Evolutionary conservation across 495 filamentous ascomycete genomes (phyloP).

Genomic region (Penicillium fimorum): DNA sequence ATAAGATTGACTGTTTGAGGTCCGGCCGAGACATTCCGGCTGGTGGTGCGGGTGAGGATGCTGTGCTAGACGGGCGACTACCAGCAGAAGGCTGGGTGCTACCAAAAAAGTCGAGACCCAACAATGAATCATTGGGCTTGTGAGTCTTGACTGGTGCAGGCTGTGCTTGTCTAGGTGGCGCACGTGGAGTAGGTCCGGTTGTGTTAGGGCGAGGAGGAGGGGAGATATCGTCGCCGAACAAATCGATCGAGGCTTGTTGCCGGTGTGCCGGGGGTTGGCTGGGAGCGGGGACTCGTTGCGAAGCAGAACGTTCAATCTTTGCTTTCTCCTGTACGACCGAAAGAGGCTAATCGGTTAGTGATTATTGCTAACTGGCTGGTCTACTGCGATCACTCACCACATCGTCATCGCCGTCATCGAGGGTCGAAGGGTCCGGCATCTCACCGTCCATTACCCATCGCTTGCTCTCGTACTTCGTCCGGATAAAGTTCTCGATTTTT

Average conservation of each 20-base stretch:
- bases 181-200: slow-evolving; percentile 55
- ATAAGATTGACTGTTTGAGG: slow-evolving; percentile 94
- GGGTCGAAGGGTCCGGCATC: slow-evolving; percentile 85
- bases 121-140: slow-evolving; percentile 77
- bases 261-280: slow-evolving; percentile 45
- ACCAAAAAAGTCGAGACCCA: slow-evolving; percentile 93
- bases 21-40: slow-evolving; percentile 78
- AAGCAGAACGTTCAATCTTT: slow-evolving; percentile 61
- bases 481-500: slow-evolving; percentile 99
- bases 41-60: slow-evolving; percentile 55
- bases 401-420: slow-evolving; percentile 83
- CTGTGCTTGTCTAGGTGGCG: slow-evolving; percentile 57
- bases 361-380: not conserved
- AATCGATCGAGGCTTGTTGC: slow-evolving; percentile 53
- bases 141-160: slow-evolving; percentile 55
- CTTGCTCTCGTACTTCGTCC: slow-evolving; percentile 97
- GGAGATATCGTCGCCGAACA: slow-evolving; percentile 61
- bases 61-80: slow-evolving; percentile 68
- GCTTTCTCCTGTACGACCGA: slow-evolving; percentile 72
- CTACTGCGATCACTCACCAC: slow-evolving; percentile 46
- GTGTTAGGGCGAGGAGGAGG: slow-evolving; percentile 65
- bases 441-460: slow-evolving; percentile 97
- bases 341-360: slow-evolving; percentile 55
- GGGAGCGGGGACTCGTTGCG: slow-evolving; percentile 45
- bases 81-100: slow-evolving; percentile 61